A percentile compares a stretch with the other conserved stretches of the same genome.
phyloP scores from a whole-genome alignment of 495 filamentous ascomycete genomes.

The Lophium mytilinum region DNA sequence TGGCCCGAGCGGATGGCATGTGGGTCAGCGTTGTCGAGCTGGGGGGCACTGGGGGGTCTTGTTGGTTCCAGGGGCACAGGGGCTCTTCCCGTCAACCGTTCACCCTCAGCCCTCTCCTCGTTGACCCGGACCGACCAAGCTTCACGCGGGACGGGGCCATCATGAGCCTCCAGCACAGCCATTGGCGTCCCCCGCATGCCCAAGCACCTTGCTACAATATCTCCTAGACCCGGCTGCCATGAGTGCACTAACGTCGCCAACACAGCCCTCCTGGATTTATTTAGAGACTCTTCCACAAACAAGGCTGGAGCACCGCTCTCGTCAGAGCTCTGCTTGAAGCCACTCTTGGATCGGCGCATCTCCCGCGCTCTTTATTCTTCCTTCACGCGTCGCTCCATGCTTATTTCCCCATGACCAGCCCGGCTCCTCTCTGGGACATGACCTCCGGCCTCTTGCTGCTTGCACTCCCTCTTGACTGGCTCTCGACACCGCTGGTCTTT shows the following conservation, averaged over 20 bases:
- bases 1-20: too few species aligned
- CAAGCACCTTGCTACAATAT: neutral
- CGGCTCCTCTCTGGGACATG: slow-evolving; percentile 13
- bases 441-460: slow-evolving; percentile 13
- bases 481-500: slow-evolving; percentile 11
- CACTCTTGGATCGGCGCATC: slow-evolving; percentile 21
- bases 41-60: too few species aligned
- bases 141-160: neutral
- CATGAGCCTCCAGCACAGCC: slow-evolving; percentile 14
- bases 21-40: too few species aligned
- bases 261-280: too few species aligned
- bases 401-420: slow-evolving; percentile 19
- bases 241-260: too few species aligned
- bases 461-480: slow-evolving; percentile 15
- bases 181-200: slow-evolving; percentile 8
- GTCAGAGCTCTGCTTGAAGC: slow-evolving; percentile 8
- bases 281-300: neutral
- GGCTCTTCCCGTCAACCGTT: too few species aligned
- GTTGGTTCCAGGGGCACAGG: too few species aligned
- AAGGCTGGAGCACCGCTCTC: slow-evolving; percentile 15
- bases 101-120: too few species aligned
- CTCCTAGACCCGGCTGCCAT: too few species aligned
- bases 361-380: slow-evolving; percentile 11
- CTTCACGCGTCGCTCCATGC: slow-evolving; percentile 19
- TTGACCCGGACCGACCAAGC: slow-evolving; percentile 14